Evolutionary conservation across 306 rosid genomes (phyloP), one percentile per base, ranked within the genome.

Genomic region (Dalbergia cultrata): DNA sequence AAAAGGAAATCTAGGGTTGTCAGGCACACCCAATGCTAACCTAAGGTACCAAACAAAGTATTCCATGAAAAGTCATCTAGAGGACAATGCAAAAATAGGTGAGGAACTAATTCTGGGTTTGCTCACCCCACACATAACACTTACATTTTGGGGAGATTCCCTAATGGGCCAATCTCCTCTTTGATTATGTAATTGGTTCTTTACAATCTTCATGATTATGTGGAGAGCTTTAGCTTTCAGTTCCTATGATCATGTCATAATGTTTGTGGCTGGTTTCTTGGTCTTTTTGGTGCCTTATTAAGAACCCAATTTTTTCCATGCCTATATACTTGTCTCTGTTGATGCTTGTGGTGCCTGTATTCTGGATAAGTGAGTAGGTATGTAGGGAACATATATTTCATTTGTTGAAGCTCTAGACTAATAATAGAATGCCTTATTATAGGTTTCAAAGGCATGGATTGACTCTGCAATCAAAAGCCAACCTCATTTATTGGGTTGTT

Each of bases 401-500:
- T 69, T 79, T 60, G n/a, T 33, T 41, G 62, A 72, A 57, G 75
- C 35, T 31, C 22, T 49, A 60, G 26, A 58, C 74, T 75, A 67
- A 34, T 11, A 80, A 60, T 75, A 19, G 59, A 67, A 37, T 81
- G 80, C 49, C 76, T 82, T 62, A n/a, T 85, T 68, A 34, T 80
- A 95, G 98, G 91, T 95, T 60, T 85, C 92, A 14, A 91, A 78
- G 82, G 44, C 57, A 11, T 74, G 86, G 41, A 83, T 89, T 64
- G 88, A 66, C 44, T 56, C 22, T 78, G 95, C 94, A 75, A 90
- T 95, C 86, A 79, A 77, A 89, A 93, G 92, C 82, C 93, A 93
- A 91, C 98, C 98, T 63, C 91, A 89, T 82, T 70, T 90, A 18
- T 81, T 95, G 87, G 95, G 97, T 70, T 88, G 93, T 87, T 92